These are phyloP conservation scores for Phyllosticta paracitricarpa DNA, from an alignment of 2,329 filamentous ascomycete genomes.

Conservation along the genomic window DNA sequence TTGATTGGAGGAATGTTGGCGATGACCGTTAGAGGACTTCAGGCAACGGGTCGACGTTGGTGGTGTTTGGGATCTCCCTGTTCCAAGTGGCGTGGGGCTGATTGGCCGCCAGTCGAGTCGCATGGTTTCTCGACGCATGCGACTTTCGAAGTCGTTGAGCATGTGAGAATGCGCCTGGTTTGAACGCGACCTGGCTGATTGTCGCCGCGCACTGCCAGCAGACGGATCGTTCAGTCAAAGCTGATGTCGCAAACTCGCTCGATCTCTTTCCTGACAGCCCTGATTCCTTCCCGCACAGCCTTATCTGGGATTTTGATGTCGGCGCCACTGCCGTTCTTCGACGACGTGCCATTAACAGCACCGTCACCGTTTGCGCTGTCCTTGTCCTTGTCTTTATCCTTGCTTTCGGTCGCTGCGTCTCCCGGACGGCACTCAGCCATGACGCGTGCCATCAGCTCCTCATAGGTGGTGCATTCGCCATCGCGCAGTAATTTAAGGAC, in stretches of 20 bases:
- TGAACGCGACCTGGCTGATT: neutral
- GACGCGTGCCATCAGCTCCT: conserved; percentile 46
- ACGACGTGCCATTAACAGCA: neutral
- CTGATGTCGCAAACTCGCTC: conserved; percentile 38
- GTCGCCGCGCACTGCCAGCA: neutral
- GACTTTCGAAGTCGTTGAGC: neutral
- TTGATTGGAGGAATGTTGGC: neutral
- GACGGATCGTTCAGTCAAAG: conserved; percentile 11
- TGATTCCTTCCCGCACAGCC: conserved; percentile 42
- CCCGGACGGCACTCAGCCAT: conserved; percentile 35
- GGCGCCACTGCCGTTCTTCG: neutral
- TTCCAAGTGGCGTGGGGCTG: neutral
- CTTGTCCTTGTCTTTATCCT: conserved; percentile 17
- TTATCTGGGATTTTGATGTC: conserved; percentile 37
- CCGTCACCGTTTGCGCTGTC: conserved; percentile 17
- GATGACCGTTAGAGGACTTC: neutral
- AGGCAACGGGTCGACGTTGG: neutral
- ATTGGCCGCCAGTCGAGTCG: neutral
- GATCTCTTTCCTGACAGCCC: conserved; percentile 42
- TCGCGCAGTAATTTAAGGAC: conserved; percentile 47
- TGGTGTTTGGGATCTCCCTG: neutral
- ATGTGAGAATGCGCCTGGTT: neutral
- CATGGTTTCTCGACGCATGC: neutral
- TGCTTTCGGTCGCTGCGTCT: conserved; percentile 18
- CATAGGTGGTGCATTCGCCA: conserved; percentile 47